These are phyloP conservation scores for Piloderma croceum DNA, from an alignment of 768 basidiomycete genomes.

Conservation along the genomic window DNA sequence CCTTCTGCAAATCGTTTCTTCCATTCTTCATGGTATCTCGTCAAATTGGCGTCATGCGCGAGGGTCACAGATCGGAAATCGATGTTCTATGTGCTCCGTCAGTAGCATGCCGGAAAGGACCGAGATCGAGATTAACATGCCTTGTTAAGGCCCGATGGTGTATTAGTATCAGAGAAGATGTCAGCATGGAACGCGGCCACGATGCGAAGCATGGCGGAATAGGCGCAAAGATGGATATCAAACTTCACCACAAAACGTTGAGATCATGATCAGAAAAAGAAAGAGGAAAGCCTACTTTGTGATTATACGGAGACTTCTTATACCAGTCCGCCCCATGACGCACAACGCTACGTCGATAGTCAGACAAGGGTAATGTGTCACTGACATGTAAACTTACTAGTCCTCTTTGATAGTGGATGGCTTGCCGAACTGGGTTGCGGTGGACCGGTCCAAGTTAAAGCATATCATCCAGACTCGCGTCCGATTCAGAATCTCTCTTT, in stretches of 20 bases:
- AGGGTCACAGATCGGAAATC: conserved; percentile 64
- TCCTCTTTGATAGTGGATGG: conserved; percentile 86
- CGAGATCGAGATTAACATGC: conserved; percentile 26
- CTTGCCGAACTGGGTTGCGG: conserved; percentile 85
- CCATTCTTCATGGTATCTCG: conserved; percentile 64
- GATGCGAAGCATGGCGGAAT: conserved; percentile 63
- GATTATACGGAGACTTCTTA: conserved; percentile 58
- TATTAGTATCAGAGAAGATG: conserved; percentile 64
- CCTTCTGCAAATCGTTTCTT: conserved; percentile 49
- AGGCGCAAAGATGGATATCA: conserved; percentile 71
- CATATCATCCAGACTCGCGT: conserved; percentile 89
- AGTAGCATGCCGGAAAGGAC: conserved; percentile 2
- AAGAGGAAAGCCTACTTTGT: conserved; percentile 20
- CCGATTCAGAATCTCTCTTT: conserved; percentile 79
- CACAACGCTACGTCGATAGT: conserved; percentile 43
- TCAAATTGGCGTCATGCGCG: conserved; percentile 53
- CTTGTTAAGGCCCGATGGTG: conserved; percentile 67
- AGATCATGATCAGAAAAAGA: conserved; percentile 4
- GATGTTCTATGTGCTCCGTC: conserved; percentile 40
- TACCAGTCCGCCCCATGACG: conserved; percentile 75
- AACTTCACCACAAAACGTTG: conserved; percentile 42
- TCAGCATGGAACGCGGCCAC: conserved; percentile 72
- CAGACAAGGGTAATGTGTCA: background rate
- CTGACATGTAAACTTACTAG: conserved; percentile 33
- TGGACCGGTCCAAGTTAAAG: conserved; percentile 83